Evolutionary conservation across 2,329 filamentous ascomycete species (phyloP).

Genomic region (Colletotrichum sp.): DNA sequence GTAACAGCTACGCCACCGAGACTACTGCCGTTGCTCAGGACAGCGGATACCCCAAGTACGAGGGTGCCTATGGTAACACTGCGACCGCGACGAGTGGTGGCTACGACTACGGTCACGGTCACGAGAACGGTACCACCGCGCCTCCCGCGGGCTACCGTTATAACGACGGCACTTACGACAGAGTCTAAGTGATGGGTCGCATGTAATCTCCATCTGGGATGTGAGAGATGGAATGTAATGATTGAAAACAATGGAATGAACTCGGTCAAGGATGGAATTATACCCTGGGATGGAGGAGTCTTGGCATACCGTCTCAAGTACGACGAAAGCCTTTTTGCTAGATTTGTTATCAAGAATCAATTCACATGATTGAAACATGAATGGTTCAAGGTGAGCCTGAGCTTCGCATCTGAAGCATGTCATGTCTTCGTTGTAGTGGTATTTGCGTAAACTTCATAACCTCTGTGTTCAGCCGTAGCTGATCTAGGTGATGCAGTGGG

Average conservation of each 20-base stretch:
- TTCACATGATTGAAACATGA: background rate
- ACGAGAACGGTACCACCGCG: slow-evolving; percentile 12
- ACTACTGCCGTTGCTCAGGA: slow-evolving; percentile 34
- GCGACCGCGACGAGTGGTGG: background rate
- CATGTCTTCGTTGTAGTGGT: background rate
- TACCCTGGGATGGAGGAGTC: slow-evolving; percentile 9
- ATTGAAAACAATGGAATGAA: background rate
- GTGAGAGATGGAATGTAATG: background rate
- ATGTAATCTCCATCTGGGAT: slow-evolving; percentile 17
- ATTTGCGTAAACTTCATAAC: background rate
- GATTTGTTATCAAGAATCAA: background rate
- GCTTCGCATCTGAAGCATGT: background rate
- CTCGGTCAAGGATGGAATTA: background rate
- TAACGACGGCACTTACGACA: slow-evolving; percentile 40
- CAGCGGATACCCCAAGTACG: slow-evolving; percentile 25
- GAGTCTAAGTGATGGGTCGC: slow-evolving; percentile 19
- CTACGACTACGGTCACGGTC: slow-evolving; percentile 2
- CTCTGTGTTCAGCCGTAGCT: background rate
- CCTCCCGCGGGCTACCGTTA: slow-evolving; percentile 35
- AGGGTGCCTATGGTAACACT: background rate
- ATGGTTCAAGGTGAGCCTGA: background rate
- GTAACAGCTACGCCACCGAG: slow-evolving; percentile 47
- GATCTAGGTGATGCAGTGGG: background rate
- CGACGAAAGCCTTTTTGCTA: background rate
- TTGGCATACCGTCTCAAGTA: background rate